Conservation (phyloP, 108 stramenopile genomes). For the Bacterosira constricta region DNA sequence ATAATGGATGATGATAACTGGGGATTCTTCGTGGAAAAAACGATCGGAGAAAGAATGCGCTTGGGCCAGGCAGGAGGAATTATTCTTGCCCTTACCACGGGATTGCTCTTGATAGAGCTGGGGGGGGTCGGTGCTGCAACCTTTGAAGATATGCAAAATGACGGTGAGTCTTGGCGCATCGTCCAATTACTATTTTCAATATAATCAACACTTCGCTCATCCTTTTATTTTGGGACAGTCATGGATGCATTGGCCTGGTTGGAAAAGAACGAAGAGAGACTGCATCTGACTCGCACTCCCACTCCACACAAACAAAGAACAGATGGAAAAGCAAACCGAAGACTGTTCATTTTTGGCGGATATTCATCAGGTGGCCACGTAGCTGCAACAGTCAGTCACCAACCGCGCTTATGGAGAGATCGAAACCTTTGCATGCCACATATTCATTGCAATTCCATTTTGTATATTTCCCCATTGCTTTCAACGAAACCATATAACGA, state of each 20-base stretch:
- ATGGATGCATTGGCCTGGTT: constrained; percentile 59
- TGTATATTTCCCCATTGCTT: constrained; percentile 53
- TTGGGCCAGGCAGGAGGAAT: constrained; percentile 3
- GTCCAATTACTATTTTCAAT: too few relatives aligned
- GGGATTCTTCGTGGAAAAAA: constrained; percentile 1
- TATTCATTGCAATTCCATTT: constrained; percentile 26
- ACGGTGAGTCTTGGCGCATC: too few relatives aligned
- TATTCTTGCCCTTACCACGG: neutral
- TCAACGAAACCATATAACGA: constrained; percentile 30
- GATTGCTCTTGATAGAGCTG: constrained; percentile 24
- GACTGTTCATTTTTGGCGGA: constrained; percentile 59
- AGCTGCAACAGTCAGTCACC: constrained; percentile 52
- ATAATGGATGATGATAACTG: neutral
- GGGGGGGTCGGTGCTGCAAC: constrained; percentile 42
- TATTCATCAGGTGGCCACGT: constrained; percentile 74
- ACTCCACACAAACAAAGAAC: too few relatives aligned
- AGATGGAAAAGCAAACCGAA: neutral
- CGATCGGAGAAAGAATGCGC: neutral
- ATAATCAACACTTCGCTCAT: too few relatives aligned
- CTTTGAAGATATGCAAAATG: constrained; percentile 62
- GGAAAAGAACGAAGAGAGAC: constrained; percentile 16
- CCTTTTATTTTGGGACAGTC: too few relatives aligned
- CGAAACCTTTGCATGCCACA: constrained; percentile 38
- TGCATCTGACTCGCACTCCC: neutral
- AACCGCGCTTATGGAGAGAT: constrained; percentile 28